phyloP scores from a whole-genome alignment of 257 asterid species.

The Solanum pimpinellifolium region DNA sequence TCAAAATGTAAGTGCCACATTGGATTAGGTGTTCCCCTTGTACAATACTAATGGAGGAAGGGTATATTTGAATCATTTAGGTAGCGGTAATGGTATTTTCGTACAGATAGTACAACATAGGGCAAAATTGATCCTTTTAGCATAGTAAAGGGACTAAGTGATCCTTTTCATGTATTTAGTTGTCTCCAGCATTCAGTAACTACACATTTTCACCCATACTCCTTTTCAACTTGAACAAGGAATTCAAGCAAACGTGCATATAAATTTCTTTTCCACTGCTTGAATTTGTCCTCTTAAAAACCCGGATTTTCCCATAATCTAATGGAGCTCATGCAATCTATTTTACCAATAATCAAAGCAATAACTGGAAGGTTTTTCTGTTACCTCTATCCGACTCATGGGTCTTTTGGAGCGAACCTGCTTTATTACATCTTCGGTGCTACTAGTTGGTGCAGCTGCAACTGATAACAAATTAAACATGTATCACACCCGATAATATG shows the following conservation, averaged over 20 bases:
- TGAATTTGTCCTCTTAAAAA: neutral
- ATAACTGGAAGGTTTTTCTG: neutral
- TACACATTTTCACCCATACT: neutral
- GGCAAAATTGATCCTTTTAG: neutral
- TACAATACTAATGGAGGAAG: neutral
- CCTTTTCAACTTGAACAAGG: neutral
- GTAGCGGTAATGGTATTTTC: neutral
- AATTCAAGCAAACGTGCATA: neutral
- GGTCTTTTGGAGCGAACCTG: conserved; percentile 71
- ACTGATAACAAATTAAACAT: neutral
- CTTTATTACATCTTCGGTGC: conserved; percentile 75
- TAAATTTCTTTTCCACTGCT: neutral
- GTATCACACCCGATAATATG: neutral
- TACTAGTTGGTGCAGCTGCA: conserved; percentile 36
- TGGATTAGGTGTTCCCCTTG: neutral
- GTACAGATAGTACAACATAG: neutral
- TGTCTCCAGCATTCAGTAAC: neutral
- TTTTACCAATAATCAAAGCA: neutral
- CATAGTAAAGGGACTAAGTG: neutral
- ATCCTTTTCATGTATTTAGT: neutral
- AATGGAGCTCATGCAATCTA: neutral
- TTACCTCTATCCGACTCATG: conserved; percentile 77
- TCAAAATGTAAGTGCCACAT: neutral
- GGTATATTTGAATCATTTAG: neutral
- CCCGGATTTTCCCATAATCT: neutral